Conservation (phyloP, 345 rosid species). For the Pistacia vera region DNA sequence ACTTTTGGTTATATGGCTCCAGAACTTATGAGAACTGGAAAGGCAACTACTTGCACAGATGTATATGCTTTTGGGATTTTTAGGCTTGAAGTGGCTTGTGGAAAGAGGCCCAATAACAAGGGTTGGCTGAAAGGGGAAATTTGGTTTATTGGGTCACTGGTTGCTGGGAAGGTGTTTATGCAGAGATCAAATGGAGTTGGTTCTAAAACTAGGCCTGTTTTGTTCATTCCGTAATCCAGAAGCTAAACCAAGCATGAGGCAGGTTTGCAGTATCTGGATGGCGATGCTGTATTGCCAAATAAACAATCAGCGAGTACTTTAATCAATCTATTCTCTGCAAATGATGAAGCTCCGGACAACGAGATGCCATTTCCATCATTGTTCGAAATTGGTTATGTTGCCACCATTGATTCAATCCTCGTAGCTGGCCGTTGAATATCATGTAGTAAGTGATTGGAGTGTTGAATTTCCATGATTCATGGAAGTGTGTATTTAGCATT, state of each 20-base stretch:
- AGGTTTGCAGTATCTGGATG: conserved; percentile 41
- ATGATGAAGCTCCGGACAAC: background rate
- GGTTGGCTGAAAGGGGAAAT: conserved; percentile 17
- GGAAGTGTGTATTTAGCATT: too few species aligned
- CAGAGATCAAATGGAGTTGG: conserved; percentile 31
- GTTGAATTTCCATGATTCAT: too few species aligned
- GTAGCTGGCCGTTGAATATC: conserved; percentile 11
- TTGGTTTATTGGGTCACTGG: conserved; percentile 38
- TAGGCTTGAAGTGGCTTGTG: conserved; percentile 9
- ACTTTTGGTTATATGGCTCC: conserved; percentile 58
- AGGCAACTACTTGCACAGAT: background rate
- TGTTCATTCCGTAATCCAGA: conserved; percentile 27
- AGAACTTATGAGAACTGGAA: conserved; percentile 39
- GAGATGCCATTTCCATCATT: too few species aligned
- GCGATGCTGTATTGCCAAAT: conserved; percentile 26
- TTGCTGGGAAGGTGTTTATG: conserved; percentile 24
- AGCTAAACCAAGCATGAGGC: conserved; percentile 17
- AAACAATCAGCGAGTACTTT: background rate
- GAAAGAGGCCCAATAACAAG: conserved; percentile 29
- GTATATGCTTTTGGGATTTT: conserved; percentile 4
- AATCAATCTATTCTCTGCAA: conserved; percentile 10
- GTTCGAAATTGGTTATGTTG: background rate
- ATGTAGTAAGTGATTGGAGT: too few species aligned
- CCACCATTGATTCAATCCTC: conserved; percentile 28
- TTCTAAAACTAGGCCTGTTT: conserved; percentile 38